Base-by-base conservation (phyloP, 441 rosid species). In the Gossypium aridum region DNA sequence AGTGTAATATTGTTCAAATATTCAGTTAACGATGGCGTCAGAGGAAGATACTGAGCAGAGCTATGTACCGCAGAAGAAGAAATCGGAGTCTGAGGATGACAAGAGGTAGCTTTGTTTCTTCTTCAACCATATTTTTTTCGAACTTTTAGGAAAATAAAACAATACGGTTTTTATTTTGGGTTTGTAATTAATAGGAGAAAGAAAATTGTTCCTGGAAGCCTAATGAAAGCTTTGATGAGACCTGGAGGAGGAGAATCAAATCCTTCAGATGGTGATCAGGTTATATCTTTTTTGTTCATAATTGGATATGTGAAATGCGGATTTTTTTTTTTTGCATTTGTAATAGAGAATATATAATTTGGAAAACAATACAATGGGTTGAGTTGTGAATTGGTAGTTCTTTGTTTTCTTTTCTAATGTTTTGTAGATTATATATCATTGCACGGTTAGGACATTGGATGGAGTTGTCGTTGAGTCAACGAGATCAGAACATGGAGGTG, bases 211-310 rank as follows among this genome's bases (percentile, higher is more conserved):
- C 88, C 98, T 3, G 98, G 97, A 71, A 93, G 95, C 81, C 83
- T 96, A 79, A 83, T 96, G 95, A 96, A 94, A 83, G 99, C 98
- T 31, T 70, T 87, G 83, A 84, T 92, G 80, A 90, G 98, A 76
- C 93, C 98, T 31, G 98, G 97, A 20, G 97, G 97, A 17, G 98
- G 94, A 56, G 98, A 92, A 71, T 85, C 89, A 31, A 84, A 78
- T 62, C 99, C 99, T 1, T 79, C 88, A 0, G 96, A 96, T 56
- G 98, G 95, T 83, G 98, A 96, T 84, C 98, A 96, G 97, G 98
- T 96, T 72, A 7, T 34, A 53, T 31, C 5, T 2, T 7, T 19
- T 65, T 23, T 57, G 8, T 72, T 59, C 47, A 2, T 25, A 37
- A 25, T 45, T 0, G 4, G 20, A 45, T 61, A 26, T 17, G 5